Evolutionary conservation across 345 rosid species (phyloP), one percentile per base, ranked within the genome.

Genomic region (Brassica juncea): DNA sequence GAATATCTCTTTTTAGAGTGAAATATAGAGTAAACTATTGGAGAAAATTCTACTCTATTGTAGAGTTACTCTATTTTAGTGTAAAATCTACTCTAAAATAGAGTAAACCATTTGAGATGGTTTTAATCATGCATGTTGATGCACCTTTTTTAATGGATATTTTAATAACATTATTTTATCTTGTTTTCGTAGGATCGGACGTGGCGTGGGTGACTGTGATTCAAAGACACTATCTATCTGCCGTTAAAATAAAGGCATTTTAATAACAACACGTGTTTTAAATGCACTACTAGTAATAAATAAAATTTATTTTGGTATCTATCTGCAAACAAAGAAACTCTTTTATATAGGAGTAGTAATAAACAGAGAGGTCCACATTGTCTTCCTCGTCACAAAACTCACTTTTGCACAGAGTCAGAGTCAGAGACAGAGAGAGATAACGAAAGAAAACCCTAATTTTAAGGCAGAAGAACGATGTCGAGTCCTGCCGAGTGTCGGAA

Each of bases 401-500:
- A 54, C 60, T 54, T 39, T 52, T 14, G 2, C 19, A 4, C 19
- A 60, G 25, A 60, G 9, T 6, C 9, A 23, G 73, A 76, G 44
- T 39, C 7, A 66, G 8, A 35, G 4, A 35, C 6, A 65, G 3
- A 16, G 15, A 60, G 0, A 39, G 30, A 2, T 3, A 28, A 14
- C 2, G 37, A 15, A 16, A 55, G 49, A 54, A 70, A 42, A 10
- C 5, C 49, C 14, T 3, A 42, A 42, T 42, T 37, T 42, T 30
- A 11, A 57, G 32, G 10, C 55, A 21, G 15, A 54, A 52, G n/a
- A 64, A 52, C 30, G 52, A 39, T 90, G 98, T 81, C 92, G 82
- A 81, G 75, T 63, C 85, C 90, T 71, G 69, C 86, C 32, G 92
- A 86, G 68, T 74, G 64, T 8, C 73, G 39, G 79, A 85, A 44